Evolutionary conservation across 352 stramenopile species (phyloP), one percentile per base, ranked within the genome.

Genomic region (Phytophthora agathidicida): DNA sequence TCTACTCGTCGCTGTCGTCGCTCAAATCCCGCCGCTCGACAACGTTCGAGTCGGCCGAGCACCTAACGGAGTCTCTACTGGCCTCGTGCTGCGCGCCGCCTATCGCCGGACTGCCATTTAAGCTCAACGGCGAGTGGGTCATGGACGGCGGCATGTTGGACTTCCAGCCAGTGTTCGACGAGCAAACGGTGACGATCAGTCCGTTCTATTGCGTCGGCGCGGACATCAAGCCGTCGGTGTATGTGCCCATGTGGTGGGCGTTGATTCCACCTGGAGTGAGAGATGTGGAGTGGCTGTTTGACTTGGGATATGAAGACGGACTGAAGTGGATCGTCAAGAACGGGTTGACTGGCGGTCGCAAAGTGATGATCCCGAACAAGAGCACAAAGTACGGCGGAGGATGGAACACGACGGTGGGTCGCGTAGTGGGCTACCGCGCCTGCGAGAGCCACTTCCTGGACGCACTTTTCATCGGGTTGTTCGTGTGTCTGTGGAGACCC

Each of bases 161-260:
- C 60, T 93, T 96, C 58, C 81, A 94, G 66, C 88, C 88, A 16
- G 71, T 89, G 20, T 76, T 85, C 36, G 79, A 93, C 47, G 68
- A 60, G 7, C 73, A 80, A 32, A 96, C 86, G 1, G 67, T 96
- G 52, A 93, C 82, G 0, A 68, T 96, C 28, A 94, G 83, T 41
- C 85, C 86, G 17, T 91, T 96, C 65, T 96, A 96, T 73, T 96
- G 83, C 65, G 89, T 84, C 9, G 68, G 75, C n/a, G 85, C 86
- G 5, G 87, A 96, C 62, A 96, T 96, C 58, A 96, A 96, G 59
- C 86, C 88, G 11, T 95, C 83, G 28, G 80, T 86, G n/a, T 96
- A 96, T 53, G 84, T 96, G 54, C 88, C 88, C 2, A 86, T 96
- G 76, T 94, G 86, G 85, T 96, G 88, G 88, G 81, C 76, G 1